Evolutionary conservation across 2,329 filamentous ascomycete species (phyloP).

Genomic region (Cytospora piceicola): DNA sequence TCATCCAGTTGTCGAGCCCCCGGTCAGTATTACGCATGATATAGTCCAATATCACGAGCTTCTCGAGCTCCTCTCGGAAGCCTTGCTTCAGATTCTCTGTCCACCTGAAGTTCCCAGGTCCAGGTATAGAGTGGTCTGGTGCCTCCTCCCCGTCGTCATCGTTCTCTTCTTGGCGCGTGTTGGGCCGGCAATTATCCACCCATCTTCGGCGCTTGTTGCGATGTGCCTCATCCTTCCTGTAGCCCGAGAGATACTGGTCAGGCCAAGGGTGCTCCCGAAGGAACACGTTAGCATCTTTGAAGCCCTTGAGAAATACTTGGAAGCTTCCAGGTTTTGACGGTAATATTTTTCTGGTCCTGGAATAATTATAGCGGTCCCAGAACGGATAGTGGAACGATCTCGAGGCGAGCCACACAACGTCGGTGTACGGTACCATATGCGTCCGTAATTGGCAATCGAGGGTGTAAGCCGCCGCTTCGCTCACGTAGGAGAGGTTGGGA

Average conservation of each 20-base stretch:
- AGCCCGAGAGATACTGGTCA: constrained; percentile 77
- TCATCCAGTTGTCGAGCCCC: constrained; percentile 99
- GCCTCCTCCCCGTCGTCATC: constrained; percentile 47
- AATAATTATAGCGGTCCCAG: constrained; percentile 89
- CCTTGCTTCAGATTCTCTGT: constrained; percentile 86
- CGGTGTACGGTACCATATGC: constrained; percentile 93
- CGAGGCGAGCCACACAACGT: constrained; percentile 90
- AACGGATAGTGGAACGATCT: constrained; percentile 99
- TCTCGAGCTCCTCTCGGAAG: constrained; percentile 93
- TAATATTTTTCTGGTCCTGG: constrained; percentile 82
- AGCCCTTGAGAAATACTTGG: constrained; percentile 95
- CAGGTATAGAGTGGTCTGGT: constrained; percentile 43
- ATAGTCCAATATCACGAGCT: constrained; percentile 95
- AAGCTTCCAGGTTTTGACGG: constrained; percentile 94
- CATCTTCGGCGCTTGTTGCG: constrained; percentile 72
- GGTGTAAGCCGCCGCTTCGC: constrained; percentile 94
- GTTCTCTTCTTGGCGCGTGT: constrained; percentile 59
- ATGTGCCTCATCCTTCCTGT: constrained; percentile 69
- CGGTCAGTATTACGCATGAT: constrained; percentile 99
- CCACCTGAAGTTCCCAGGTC: constrained; percentile 73
- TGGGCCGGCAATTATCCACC: constrained; percentile 80
- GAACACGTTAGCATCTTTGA: constrained; percentile 96
- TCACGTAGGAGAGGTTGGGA: constrained; percentile 96
- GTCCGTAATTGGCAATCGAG: constrained; percentile 89
- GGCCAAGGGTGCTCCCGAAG: constrained; percentile 96